phyloP scores from a whole-genome alignment of 2,329 filamentous ascomycete species.

The Pezicula carpinea region DNA sequence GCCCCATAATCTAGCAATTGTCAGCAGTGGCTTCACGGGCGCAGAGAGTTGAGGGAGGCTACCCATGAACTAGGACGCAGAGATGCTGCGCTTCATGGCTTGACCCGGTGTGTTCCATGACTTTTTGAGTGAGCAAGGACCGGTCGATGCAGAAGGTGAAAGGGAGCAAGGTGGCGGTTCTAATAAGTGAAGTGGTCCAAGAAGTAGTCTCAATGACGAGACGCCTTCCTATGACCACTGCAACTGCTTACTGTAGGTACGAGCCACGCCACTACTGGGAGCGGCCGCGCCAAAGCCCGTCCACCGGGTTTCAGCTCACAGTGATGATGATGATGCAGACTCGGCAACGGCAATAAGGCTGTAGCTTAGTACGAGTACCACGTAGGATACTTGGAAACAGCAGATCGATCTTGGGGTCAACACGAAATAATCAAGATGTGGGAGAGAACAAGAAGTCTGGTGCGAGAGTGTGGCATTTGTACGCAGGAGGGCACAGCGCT shows the following conservation, averaged over 20 bases:
- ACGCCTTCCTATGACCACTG: constrained; percentile 15
- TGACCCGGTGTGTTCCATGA: constrained; percentile 47
- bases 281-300: constrained; percentile 19
- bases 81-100: constrained; percentile 60
- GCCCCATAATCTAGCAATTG: constrained; percentile 61
- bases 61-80: constrained; percentile 71
- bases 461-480: background rate
- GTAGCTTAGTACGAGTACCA: no score
- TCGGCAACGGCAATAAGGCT: no score
- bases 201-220: constrained; percentile 32
- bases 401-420: no score
- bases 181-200: constrained; percentile 28
- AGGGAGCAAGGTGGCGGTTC: constrained; percentile 24
- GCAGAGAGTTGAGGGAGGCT: constrained; percentile 2
- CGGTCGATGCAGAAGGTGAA: constrained; percentile 31
- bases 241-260: constrained; percentile 29
- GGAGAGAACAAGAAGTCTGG: background rate
- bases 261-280: no score
- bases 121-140: constrained; percentile 29
- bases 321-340: no score
- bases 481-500: background rate
- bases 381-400: no score
- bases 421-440: background rate
- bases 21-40: background rate
- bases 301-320: background rate